Percentiles rank a stretch among this genome's conserved stretches.
These are phyloP conservation scores for Trebouxia sp. DNA, from an alignment of 139 green algal species.

Conservation along the genomic window DNA sequence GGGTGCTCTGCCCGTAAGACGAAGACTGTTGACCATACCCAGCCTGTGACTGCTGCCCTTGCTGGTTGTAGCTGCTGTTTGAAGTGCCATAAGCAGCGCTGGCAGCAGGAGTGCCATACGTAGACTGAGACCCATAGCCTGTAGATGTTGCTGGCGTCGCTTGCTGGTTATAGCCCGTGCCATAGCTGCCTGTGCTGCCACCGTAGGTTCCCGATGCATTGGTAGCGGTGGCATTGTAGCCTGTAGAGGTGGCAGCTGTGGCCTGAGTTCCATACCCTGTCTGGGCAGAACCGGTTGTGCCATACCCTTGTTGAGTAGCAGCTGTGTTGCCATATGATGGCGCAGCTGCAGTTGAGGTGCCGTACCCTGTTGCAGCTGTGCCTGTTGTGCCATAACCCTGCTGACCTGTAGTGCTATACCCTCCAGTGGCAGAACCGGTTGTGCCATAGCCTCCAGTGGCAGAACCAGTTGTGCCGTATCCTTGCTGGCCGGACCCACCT, in stretches of 20 bases:
- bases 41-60: neutral
- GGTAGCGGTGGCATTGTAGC: neutral
- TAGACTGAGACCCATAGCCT: neutral
- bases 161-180: neutral
- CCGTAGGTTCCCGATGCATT: neutral
- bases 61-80: neutral
- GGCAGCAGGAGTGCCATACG: neutral
- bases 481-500: too few relatives aligned
- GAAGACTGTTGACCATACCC: neutral
- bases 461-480: conserved; percentile 1
- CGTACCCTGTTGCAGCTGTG: conserved; percentile 20
- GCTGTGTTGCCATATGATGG: neutral
- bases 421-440: conserved; percentile 8
- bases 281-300: conserved; percentile 8
- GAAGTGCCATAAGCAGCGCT: neutral
- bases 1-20: too few relatives aligned
- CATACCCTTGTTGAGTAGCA: neutral
- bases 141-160: neutral
- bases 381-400: neutral
- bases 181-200: neutral
- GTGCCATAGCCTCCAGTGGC: conserved; percentile 5
- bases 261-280: conserved; percentile 2
- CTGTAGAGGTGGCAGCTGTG: neutral
- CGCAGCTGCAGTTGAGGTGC: too few relatives aligned
- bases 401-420: too few relatives aligned